Evolutionary conservation across 1,139 yeast genomes (phyloP).

Genomic region (Arxiozyma slooffiae): DNA sequence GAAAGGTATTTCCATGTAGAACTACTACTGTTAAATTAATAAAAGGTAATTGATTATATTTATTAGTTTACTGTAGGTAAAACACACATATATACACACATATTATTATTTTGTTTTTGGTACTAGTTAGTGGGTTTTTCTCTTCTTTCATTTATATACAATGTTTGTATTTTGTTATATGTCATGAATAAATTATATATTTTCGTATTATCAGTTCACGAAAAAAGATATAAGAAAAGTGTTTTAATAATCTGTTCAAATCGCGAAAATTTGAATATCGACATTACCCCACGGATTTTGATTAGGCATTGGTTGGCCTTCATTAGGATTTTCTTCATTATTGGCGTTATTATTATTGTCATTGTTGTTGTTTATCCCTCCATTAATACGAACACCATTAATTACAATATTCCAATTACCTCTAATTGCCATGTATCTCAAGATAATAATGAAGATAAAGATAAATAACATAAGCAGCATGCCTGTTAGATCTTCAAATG

Average conservation of each 20-base stretch:
- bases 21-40: neutral
- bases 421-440: conserved; percentile 19
- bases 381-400: conserved; percentile 17
- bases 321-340: conserved; percentile 1
- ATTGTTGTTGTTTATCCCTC: neutral
- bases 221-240: neutral
- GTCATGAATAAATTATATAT: neutral
- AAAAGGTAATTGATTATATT: too few species aligned
- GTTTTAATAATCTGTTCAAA: conserved; percentile 6
- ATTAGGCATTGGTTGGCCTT: conserved; percentile 4
- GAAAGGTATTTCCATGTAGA: neutral
- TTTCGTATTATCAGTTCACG: neutral
- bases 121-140: neutral
- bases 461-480: conserved; percentile 16
- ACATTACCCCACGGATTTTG: conserved; percentile 14
- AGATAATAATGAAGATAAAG: conserved; percentile 14
- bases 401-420: conserved; percentile 25
- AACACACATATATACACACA: neutral
- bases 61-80: neutral
- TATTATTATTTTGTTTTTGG: neutral
- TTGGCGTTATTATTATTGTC: conserved; percentile 3
- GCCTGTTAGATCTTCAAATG: conserved; percentile 18
- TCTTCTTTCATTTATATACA: neutral
- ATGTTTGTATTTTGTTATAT: neutral
- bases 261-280: conserved; percentile 25